phyloP scores from a whole-genome alignment of 768 basidiomycete genomes.

The Rhizopogon roseolus region DNA sequence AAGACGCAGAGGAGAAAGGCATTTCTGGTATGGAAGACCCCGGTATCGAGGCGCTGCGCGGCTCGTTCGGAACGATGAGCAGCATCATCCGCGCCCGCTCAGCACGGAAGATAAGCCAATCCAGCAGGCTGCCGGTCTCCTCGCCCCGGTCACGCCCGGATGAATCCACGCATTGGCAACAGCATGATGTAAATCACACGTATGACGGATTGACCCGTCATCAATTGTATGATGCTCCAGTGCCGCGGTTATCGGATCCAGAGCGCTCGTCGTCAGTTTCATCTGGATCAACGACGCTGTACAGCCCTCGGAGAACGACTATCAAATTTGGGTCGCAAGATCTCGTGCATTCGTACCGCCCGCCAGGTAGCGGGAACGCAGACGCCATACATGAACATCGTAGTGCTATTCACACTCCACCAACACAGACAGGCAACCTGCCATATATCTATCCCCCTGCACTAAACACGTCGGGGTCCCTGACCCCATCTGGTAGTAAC shows the following conservation, averaged over 20 bases:
- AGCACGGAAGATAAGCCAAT: slow-evolving; percentile 47
- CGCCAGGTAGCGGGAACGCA: slow-evolving; percentile 45
- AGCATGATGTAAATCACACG: slow-evolving; percentile 20
- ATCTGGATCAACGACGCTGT: slow-evolving; percentile 12
- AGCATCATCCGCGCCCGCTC: slow-evolving; percentile 78
- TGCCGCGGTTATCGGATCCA: slow-evolving; percentile 45
- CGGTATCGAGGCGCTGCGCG: slow-evolving; percentile 87
- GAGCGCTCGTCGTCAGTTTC: slow-evolving; percentile 34
- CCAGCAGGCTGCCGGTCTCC: slow-evolving; percentile 28
- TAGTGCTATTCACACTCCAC: slow-evolving; percentile 23
- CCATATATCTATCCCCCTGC: slow-evolving; percentile 23
- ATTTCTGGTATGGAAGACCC: slow-evolving; percentile 74
- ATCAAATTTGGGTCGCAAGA: slow-evolving; percentile 79
- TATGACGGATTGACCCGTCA: slow-evolving; percentile 64
- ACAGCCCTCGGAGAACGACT: slow-evolving; percentile 40
- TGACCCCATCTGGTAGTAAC: neutral
- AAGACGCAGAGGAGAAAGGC: slow-evolving; percentile 53
- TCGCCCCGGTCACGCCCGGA: slow-evolving; percentile 13
- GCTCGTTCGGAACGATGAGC: slow-evolving; percentile 87
- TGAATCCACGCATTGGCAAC: slow-evolving; percentile 18
- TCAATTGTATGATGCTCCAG: slow-evolving; percentile 85
- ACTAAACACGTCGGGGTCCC: slow-evolving; percentile 21
- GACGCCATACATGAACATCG: slow-evolving; percentile 46
- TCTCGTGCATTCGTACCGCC: slow-evolving; percentile 68
- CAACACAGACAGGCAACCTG: neutral